Evolutionary conservation across 805 yeast species (phyloP), one percentile per base, ranked within the genome.

Genomic region (Teunomyces lycoperdinae): DNA sequence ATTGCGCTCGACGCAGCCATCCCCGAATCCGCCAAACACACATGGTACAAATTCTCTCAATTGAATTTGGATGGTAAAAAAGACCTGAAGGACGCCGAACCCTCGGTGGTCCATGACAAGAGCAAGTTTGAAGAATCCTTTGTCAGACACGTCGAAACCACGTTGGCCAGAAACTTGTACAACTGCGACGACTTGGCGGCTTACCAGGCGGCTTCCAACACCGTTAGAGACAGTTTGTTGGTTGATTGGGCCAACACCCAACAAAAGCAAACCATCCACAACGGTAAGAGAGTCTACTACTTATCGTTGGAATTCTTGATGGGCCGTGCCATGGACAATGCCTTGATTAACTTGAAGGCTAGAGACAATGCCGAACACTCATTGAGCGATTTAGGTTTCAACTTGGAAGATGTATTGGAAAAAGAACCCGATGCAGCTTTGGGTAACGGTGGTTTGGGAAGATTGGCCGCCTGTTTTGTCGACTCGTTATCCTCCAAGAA

Each of bases 281-380:
- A 87, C 61, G 87, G 86, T 43, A 90, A 90, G 70, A 76, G 97
- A 53, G 85, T 90, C 36, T 90, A 90, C 68, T 90, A 90, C 64
- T 67, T 90, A 51, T 87, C 96, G 3, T 74, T 90, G 56, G 97
- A 90, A 70, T 90, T 89, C 64, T 73, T 90, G 53, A 89, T 90
- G 96, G 97, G 97, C 40, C 80, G 96, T 60, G 96, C 97, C 42
- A 76, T 90, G 77, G 97, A 91, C 68, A 91, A 91, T 64, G 96
- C 97, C 29, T 71, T 91, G 71, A 86, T 90, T 67, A 90, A 91
- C 66, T 77, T 86, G 58, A 80, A 84, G 32, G 76, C 82, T 45
- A 84, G 89, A 65, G 82, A 76, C 33, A 68, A 79, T 45, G 80
- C 89, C 40, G 57, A 63, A 11, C 49, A 50, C 30, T 62, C 73